Base-by-base conservation (phyloP, 108 stramenopile species). In the Cyclotella baltica region DNA sequence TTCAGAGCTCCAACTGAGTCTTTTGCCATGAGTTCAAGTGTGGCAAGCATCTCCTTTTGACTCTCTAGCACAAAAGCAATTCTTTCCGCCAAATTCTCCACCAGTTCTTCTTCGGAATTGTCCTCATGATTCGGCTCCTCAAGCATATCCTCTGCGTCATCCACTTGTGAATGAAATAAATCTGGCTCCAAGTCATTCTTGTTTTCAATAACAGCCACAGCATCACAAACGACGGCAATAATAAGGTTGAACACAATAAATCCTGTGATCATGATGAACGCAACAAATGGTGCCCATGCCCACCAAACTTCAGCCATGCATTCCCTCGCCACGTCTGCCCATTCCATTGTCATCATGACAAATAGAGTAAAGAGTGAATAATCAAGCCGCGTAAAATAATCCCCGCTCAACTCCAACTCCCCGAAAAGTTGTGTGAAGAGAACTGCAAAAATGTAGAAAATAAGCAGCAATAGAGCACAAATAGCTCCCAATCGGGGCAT, bases 391-490 rank as follows among this genome's bases (percentile, higher is more conserved):
- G 71, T 20, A 22, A 79, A 79, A 62, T 66, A 79, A 33, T 73
- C 62, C 64, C 43, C 62, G 30, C 51, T 64, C 22, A 74, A 57
- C 23, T 70, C 57, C 33, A 87, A 38, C 18, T 87, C 79, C 28
- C 76, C 63, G 62, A 88, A 92, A 9, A 92, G 46, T 34, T 88
- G 78, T 16, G 91, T 92, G 59, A 89, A 88, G 82, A 89, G 83
- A 30, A 92, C 88, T 3, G 84, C 88, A 67, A 92, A 92, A 33
- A 92, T 88, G 64, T 88, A 89, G 20, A 86, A 76, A 34, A 82
- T 70, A 18, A 82, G 68, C 35, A 70, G 15, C 20, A 76, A 55
- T 31, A 82, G 51, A 0, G 64, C 57, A 0, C 62, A 56, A 72
- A 82, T 72, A 4, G 75, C 81, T 31, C 65, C 55, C 68, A 82